phyloP scores from a whole-genome alignment of 169 alveolate genomes.

The Cryptosporidium baileyi region DNA sequence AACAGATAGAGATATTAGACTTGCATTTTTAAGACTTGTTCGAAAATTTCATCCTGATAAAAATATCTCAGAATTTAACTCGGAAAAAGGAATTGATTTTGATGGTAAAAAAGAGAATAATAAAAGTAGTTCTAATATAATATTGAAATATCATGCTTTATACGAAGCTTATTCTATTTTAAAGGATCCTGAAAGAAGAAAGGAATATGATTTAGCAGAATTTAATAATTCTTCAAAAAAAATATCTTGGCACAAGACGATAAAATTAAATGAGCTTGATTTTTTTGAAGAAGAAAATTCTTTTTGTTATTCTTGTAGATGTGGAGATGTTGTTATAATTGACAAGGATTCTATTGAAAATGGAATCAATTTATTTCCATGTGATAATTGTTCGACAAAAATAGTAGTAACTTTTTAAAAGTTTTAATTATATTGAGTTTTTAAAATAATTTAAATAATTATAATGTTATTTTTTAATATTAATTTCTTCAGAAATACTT shows the following conservation, averaged over 20 bases:
- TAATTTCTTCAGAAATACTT: not conserved
- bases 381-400: constrained; percentile 39
- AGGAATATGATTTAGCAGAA: not conserved
- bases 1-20: constrained; percentile 52
- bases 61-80: not conserved
- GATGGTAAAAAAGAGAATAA: not conserved
- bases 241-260: constrained; percentile 27
- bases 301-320: constrained; percentile 19
- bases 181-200: constrained; percentile 51
- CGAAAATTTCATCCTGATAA: constrained; percentile 52
- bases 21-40: constrained; percentile 48
- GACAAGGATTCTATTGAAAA: constrained; percentile 33
- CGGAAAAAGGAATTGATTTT: not conserved
- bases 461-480: too few species aligned
- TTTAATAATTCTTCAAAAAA: constrained; percentile 10
- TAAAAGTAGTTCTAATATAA: not conserved
- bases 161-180: constrained; percentile 45
- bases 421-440: not conserved
- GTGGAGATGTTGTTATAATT: constrained; percentile 21
- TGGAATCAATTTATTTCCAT: constrained; percentile 48
- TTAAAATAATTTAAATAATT: too few species aligned
- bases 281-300: not conserved
- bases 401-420: constrained; percentile 22
- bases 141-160: constrained; percentile 49
- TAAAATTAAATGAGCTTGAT: constrained; percentile 9